phyloP scores from a whole-genome alignment of 2,329 filamentous ascomycete species.

The Epicoccum nigrum region DNA sequence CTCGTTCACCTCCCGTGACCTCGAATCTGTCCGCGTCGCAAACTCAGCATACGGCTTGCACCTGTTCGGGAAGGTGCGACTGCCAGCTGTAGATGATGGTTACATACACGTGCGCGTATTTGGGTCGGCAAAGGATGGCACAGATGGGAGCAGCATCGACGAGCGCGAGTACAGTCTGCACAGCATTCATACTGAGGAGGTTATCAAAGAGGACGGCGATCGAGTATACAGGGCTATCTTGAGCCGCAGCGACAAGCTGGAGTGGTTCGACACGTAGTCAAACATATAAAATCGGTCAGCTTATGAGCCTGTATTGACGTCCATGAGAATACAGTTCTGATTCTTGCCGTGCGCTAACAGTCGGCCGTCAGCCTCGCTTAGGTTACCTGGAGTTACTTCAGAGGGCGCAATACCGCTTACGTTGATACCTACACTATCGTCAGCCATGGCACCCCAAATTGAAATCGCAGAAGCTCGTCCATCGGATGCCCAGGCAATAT shows the following conservation, averaged over 20 bases:
- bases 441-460: neutral
- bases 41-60: constrained; percentile 42
- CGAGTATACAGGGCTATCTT: constrained; percentile 43
- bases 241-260: constrained; percentile 34
- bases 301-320: too few relatives aligned
- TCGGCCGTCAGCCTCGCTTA: neutral
- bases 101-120: constrained; percentile 45
- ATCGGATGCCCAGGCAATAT: constrained; percentile 27
- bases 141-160: constrained; percentile 38
- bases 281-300: neutral
- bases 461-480: constrained; percentile 18
- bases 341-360: too few relatives aligned
- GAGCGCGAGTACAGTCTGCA: constrained; percentile 43
- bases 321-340: too few relatives aligned
- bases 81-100: constrained; percentile 31
- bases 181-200: constrained; percentile 45
- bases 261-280: constrained; percentile 44
- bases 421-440: neutral
- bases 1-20: constrained; percentile 34
- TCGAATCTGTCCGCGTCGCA: constrained; percentile 38
- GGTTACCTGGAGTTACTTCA: too few relatives aligned
- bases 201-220: constrained; percentile 37
- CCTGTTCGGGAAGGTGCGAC: constrained; percentile 38
- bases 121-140: constrained; percentile 40
- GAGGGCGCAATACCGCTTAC: too few relatives aligned